These are phyloP conservation scores for Haplosporangium sp. DNA, from an alignment of 371 early-diverging fungal species.

Conservation along the genomic window DNA sequence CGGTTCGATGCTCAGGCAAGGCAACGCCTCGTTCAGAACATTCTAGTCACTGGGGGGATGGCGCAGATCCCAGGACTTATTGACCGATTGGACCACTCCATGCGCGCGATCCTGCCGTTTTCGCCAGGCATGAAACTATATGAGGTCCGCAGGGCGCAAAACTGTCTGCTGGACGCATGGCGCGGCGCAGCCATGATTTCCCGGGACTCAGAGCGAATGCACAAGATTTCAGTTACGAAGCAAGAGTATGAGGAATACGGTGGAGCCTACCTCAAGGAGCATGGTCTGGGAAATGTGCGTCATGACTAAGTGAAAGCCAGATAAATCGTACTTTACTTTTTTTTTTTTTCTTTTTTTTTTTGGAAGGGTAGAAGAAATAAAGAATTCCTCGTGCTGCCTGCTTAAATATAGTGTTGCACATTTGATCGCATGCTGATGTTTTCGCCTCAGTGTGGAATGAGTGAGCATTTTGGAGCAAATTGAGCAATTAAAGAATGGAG, in stretches of 20 bases:
- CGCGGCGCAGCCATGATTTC: constrained; percentile 83
- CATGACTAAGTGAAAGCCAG: background rate
- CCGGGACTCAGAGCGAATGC: constrained; percentile 40
- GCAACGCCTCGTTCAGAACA: constrained; percentile 61
- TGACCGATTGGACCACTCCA: constrained; percentile 67
- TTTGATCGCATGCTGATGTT: too few species aligned
- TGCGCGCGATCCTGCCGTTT: constrained; percentile 74
- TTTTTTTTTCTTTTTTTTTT: too few species aligned
- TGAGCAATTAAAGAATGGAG: too few species aligned
- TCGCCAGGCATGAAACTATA: constrained; percentile 59
- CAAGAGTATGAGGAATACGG: constrained; percentile 87
- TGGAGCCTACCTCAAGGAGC: constrained; percentile 85
- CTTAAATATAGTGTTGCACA: too few species aligned
- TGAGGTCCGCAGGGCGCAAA: constrained; percentile 69
- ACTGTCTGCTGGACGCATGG: constrained; percentile 89
- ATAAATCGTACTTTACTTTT: too few species aligned
- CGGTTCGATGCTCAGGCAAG: constrained; percentile 64
- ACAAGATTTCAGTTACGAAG: constrained; percentile 64
- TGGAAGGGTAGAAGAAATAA: background rate
- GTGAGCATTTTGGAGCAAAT: too few species aligned
- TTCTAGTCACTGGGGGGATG: constrained; percentile 87
- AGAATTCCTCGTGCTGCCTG: too few species aligned
- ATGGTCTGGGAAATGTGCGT: constrained; percentile 73
- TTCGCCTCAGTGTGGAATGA: too few species aligned
- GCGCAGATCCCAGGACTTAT: constrained; percentile 71